Conservation (phyloP, 1,139 yeast species). For the Oligophagozyma castellii region DNA sequence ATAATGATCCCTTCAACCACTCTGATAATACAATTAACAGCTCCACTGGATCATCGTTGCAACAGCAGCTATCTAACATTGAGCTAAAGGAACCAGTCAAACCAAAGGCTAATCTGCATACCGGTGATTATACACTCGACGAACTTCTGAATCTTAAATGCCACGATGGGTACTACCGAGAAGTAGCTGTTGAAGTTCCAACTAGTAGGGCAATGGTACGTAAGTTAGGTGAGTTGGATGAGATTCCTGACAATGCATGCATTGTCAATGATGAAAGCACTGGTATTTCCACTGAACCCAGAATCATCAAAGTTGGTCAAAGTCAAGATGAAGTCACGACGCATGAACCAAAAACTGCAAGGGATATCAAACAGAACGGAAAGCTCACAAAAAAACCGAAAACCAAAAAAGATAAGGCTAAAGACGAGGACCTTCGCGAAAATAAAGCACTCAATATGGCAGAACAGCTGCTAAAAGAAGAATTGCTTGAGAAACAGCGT, state of each 20-base stretch:
- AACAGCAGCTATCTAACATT: no score
- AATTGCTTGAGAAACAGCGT: constrained; percentile 10
- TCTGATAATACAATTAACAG: neutral
- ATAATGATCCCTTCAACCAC: no score
- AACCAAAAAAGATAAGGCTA: neutral
- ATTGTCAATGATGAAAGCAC: neutral
- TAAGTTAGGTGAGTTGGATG: constrained; percentile 2
- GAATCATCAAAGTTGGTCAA: neutral
- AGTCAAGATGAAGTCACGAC: neutral
- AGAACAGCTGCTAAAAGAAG: constrained; percentile 12
- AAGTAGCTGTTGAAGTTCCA: constrained; percentile 18
- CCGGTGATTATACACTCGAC: constrained; percentile 16
- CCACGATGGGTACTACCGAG: constrained; percentile 18
- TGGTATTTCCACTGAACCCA: neutral
- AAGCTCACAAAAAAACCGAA: neutral
- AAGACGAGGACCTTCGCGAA: neutral
- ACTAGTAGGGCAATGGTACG: constrained; percentile 5
- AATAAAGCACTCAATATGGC: constrained; percentile 16
- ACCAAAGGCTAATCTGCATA: constrained; percentile 3
- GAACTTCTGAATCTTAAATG: constrained; percentile 15
- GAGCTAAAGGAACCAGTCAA: neutral
- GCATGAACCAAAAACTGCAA: constrained; percentile 1
- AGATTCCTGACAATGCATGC: neutral
- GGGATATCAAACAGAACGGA: neutral
- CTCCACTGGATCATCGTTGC: constrained; percentile 2